Percentiles rank a stretch among this genome's conserved stretches.
Conservation (phyloP, 768 basidiomycete species). For the Calocybe indica region DNA sequence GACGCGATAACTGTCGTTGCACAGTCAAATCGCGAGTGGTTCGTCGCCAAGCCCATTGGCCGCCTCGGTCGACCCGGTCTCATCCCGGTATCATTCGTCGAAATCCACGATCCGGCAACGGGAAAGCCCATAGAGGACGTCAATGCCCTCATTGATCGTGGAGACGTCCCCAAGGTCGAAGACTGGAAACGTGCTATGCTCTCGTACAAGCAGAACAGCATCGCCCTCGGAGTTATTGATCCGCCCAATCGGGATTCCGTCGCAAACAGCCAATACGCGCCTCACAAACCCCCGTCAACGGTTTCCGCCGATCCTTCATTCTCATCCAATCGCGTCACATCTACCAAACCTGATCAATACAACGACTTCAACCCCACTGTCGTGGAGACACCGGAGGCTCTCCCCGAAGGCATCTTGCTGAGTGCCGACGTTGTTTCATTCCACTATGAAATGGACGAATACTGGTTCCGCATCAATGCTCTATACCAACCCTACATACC, state of each 20-base stretch:
- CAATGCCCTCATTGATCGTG: constrained; percentile 73
- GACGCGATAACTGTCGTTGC: constrained; percentile 96
- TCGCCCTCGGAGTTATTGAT: constrained; percentile 90
- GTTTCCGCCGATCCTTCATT: constrained; percentile 15
- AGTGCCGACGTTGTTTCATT: constrained; percentile 92
- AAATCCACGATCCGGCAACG: constrained; percentile 90
- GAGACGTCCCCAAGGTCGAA: constrained; percentile 92
- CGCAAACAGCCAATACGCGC: constrained; percentile 34
- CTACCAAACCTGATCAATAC: constrained; percentile 16
- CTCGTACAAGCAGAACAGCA: constrained; percentile 93
- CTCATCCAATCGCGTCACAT: constrained; percentile 21
- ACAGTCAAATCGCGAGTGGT: constrained; percentile 99
- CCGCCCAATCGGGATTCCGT: constrained; percentile 34
- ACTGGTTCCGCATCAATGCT: constrained; percentile 95
- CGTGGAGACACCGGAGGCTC: constrained; percentile 36
- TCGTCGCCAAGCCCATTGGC: constrained; percentile 98
- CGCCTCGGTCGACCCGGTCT: constrained; percentile 91
- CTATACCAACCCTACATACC: constrained; percentile 78
- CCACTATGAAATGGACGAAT: constrained; percentile 93
- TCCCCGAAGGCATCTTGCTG: constrained; percentile 81
- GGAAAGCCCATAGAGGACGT: constrained; percentile 75
- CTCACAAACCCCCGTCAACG: constrained; percentile 12
- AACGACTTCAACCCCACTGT: constrained; percentile 22
- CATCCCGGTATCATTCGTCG: constrained; percentile 95
- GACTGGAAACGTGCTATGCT: constrained; percentile 98